Evolutionary conservation across 2,329 filamentous ascomycete genomes (phyloP), one percentile per base, ranked within the genome.

Genomic region (Fusarium verrucosum): DNA sequence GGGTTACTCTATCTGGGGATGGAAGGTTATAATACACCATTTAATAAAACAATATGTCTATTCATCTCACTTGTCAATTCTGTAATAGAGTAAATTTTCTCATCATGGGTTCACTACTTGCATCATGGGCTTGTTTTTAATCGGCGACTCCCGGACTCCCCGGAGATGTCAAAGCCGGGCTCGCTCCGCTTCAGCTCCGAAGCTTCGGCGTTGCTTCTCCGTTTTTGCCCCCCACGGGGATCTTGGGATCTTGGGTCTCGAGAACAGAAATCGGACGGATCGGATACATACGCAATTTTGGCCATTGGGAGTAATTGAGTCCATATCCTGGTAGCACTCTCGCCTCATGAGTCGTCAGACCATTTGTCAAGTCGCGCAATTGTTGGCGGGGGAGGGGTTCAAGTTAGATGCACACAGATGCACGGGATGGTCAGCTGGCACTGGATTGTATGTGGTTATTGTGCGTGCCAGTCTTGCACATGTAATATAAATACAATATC

Each of bases 401-500:
- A 37, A 43, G 37, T 28, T 50, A 53, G 62, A 55, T 52, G 55
- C 56, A 38, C 38, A 22, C 7, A 8, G 16, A 32, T 14, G 20
- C 7, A 47, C 26, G 44, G 53, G 50, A 17, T 22, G 50, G 56
- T 66, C 56, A 61, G 55, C 51, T 56, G 49, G 62, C 58, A 37
- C 54, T 64, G 55, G 62, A 59, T 16, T 4, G 28, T 30, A 30
- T 30, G 23, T 25, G n/a, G n/a, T n/a, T n/a, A n/a, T 25, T 25
- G 28, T 30, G 16, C 28, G n/a, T n/a, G n/a, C n/a, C n/a, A n/a
- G 62, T 61, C 28, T 28, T 37, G 25, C 38, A 51, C 58, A 37
- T 33, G 50, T 49, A 65, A 67, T 69, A 68, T 65, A 66, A 47
- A 51, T 58, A 70, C 70, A 71, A 70, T 38, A 53, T 60, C 43